Percentiles rank a stretch among this genome's conserved stretches.
Evolutionary conservation across 805 yeast genomes (phyloP).

Genomic region (Scheffersomyces spartinae): DNA sequence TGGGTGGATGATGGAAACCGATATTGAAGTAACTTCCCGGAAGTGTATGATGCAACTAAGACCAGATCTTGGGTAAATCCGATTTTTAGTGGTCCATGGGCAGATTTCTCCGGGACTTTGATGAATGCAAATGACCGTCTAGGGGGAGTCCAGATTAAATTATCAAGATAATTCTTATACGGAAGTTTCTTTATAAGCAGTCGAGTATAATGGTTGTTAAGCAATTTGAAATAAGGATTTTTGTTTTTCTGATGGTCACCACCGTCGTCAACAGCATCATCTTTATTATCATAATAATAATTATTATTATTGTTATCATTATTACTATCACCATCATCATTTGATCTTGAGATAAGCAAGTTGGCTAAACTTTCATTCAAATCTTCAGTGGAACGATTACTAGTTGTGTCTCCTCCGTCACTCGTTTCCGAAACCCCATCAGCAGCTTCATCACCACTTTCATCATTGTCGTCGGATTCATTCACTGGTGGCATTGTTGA

Average conservation of each 20-base stretch:
- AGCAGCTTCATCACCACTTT: conserved; percentile 9
- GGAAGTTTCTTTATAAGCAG: conserved; percentile 27
- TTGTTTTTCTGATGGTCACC: conserved; percentile 12
- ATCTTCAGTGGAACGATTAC: conserved; percentile 22
- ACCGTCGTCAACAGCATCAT: conserved; percentile 5
- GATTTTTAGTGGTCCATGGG: too few species aligned
- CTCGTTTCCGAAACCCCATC: too few species aligned
- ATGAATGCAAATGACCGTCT: conserved; percentile 30
- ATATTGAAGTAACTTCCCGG: too few species aligned
- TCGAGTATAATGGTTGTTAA: conserved; percentile 26
- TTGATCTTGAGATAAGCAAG: conserved; percentile 19
- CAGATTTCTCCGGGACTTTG: conserved; percentile 26
- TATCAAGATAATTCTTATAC: conserved; percentile 27
- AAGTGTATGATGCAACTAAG: too few species aligned
- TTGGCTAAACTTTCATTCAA: conserved; percentile 31
- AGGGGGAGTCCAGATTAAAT: conserved; percentile 31
- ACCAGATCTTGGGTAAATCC: too few species aligned
- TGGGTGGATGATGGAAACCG: too few species aligned
- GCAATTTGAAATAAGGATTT: too few species aligned
- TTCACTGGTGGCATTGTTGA: conserved; percentile 4
- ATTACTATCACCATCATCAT: too few species aligned
- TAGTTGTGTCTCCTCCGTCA: too few species aligned
- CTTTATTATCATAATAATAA: neutral
- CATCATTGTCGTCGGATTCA: conserved; percentile 9
- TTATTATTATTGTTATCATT: conserved; percentile 3